A percentile compares a stretch with the other conserved stretches of the same genome.
These are phyloP conservation scores for Pseudodiploospora longispora DNA, from an alignment of 2,329 filamentous ascomycete species.

Conservation along the genomic window DNA sequence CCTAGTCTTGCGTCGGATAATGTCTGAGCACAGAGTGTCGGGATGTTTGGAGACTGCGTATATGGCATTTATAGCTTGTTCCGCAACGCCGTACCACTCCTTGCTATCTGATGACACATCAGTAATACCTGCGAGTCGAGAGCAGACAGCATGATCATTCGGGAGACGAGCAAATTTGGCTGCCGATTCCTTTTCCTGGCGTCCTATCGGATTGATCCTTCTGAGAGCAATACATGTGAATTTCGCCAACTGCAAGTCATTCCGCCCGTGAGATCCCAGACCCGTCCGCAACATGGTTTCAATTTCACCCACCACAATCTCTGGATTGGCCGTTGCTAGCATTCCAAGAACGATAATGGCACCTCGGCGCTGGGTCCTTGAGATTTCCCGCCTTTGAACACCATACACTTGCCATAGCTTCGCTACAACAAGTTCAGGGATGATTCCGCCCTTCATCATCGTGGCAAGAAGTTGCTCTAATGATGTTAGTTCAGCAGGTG, in stretches of 20 bases:
- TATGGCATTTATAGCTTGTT: conserved; percentile 92
- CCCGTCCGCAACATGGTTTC: conserved; percentile 90
- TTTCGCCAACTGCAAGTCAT: conserved; percentile 82
- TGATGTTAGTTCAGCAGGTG: conserved; percentile 88
- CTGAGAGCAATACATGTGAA: conserved; percentile 91
- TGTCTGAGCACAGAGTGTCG: conserved; percentile 84
- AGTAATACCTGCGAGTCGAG: conserved; percentile 72
- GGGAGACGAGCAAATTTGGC: conserved; percentile 68
- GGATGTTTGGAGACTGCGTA: conserved; percentile 92
- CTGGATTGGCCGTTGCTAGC: conserved; percentile 85
- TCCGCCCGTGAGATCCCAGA: conserved; percentile 68
- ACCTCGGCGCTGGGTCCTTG: conserved; percentile 79
- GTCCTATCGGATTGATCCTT: conserved; percentile 78
- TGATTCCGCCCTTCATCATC: conserved; percentile 91
- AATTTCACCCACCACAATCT: conserved; percentile 91
- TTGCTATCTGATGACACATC: conserved; percentile 84
- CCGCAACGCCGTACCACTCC: conserved; percentile 93
- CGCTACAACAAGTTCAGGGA: conserved; percentile 76
- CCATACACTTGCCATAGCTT: conserved; percentile 98
- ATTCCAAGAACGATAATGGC: conserved; percentile 96
- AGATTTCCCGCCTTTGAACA: conserved; percentile 88
- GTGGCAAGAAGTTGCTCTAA: conserved; percentile 90
- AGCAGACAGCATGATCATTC: conserved; percentile 85
- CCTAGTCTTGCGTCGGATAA: conserved; percentile 79
- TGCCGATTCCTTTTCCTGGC: conserved; percentile 66